Conservation (phyloP, 192 early-diverging fungal species). For the Coemansia sp. region DNA sequence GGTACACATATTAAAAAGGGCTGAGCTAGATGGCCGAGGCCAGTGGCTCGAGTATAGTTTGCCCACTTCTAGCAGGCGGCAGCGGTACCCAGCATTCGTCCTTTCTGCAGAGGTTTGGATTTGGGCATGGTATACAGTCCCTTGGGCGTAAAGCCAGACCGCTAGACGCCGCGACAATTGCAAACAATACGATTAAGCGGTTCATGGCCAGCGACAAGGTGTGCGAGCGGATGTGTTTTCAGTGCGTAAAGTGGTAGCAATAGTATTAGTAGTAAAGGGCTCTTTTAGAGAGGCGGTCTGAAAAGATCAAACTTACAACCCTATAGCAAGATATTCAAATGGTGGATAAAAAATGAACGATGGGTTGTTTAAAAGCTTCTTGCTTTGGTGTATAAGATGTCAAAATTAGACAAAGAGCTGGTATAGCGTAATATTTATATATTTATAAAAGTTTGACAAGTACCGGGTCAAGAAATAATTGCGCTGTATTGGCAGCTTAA, state of each 20-base stretch:
- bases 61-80: conserved; percentile 28
- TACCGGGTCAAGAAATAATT: neutral
- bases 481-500: neutral
- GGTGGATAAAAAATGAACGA: neutral
- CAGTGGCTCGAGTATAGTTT: neutral
- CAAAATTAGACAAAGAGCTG: neutral
- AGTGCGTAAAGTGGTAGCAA: neutral
- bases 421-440: neutral
- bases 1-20: neutral
- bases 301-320: neutral
- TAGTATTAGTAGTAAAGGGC: neutral
- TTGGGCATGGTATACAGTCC: conserved; percentile 48
- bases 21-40: neutral
- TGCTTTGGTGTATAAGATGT: too few relatives aligned
- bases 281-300: too few relatives aligned
- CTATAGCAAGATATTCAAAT: neutral
- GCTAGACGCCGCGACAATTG: neutral
- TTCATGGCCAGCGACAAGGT: neutral
- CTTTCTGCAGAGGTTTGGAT: conserved; percentile 28
- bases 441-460: too few relatives aligned
- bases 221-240: neutral
- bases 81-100: conserved; percentile 52
- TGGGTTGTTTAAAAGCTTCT: too few relatives aligned
- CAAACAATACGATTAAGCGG: neutral
- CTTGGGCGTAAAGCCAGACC: conserved; percentile 13